Evolutionary conservation across 2,329 filamentous ascomycete species (phyloP).

Genomic region (Onygena corvina): DNA sequence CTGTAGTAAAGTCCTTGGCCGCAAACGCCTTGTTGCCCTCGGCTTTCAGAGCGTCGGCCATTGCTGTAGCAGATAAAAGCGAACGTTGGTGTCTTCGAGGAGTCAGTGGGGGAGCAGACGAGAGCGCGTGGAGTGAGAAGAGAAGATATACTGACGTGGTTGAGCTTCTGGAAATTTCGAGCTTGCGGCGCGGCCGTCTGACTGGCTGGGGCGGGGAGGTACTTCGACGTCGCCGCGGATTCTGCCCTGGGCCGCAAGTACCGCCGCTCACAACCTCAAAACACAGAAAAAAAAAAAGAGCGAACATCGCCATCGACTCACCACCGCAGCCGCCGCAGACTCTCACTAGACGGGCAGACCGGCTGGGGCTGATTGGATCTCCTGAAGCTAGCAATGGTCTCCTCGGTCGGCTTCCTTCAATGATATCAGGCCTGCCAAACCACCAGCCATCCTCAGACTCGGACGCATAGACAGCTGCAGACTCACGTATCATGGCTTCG

Average conservation of each 20-base stretch:
- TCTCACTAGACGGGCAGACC: background rate
- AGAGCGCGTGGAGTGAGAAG: background rate
- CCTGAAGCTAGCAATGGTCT: background rate
- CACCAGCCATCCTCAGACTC: too few species aligned
- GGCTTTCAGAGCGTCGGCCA: constrained; percentile 79
- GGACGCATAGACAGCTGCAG: background rate
- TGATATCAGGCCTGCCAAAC: constrained; percentile 22
- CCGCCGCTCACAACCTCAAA: too few species aligned
- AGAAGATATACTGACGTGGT: background rate
- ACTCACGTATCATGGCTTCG: constrained; percentile 13
- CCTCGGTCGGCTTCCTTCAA: constrained; percentile 20
- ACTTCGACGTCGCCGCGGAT: background rate
- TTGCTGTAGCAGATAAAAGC: constrained; percentile 21
- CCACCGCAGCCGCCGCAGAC: too few species aligned
- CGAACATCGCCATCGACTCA: too few species aligned
- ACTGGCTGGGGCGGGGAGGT: background rate
- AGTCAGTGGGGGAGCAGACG: background rate
- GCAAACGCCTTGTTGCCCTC: constrained; percentile 98
- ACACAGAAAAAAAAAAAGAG: too few species aligned
- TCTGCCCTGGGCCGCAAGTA: background rate
- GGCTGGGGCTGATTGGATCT: background rate
- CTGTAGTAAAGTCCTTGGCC: constrained; percentile 91
- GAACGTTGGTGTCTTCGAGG: background rate
- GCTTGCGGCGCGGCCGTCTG: constrained; percentile 8
- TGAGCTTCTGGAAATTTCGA: constrained; percentile 36